Evolutionary conservation across 192 early-diverging fungal genomes (phyloP), one percentile per base, ranked within the genome.

Genomic region (Dimargaris xerosporica): DNA sequence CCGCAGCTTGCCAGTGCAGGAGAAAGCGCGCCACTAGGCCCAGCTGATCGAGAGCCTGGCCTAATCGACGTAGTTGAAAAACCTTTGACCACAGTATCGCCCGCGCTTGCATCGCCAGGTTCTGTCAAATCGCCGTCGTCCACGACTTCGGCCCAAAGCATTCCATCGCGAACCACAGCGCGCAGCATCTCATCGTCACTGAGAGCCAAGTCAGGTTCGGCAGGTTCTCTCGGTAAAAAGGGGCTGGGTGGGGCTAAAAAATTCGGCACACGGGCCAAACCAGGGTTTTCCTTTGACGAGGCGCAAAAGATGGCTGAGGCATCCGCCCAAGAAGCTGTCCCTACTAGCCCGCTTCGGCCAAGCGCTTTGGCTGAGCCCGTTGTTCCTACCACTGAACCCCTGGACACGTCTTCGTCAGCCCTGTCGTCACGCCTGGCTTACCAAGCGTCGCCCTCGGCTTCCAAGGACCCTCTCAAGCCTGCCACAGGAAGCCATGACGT

Each of bases 191-290:
- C 67, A 43, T 69, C 68, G 62, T 62, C 69, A 23, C 73, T 68
- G 39, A 69, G 67, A 28, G 45, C 73, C 47, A 73, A 73, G 46
- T 71, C 74, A 54, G 54, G 70, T 17, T 29, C 34, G 26, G 10
- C n/a, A 21, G 28, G 54, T 16, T 10, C 30, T 4, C 54, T 10
- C 4, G 54, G 26, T 16, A 70, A 70, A 56, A 87, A 83, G 72
- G 86, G 86, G 62, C 75, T 94, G 3, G 95, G 95, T 26, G 91
- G 73, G 3, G 73, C 91, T 28, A 94, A 94, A 65, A 95, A 89
- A 66, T 85, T 89, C 17, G 73, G 78, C 3, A 84, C 75, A 44
- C 80, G 78, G 63, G 71, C 75, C n/a, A 75, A 77, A 41, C 31
- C 54, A 15, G 12, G 15, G 21, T 73, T 85, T 65, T 88, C 89